phyloP scores from a whole-genome alignment of 2,329 filamentous ascomycete species.

The Diaporthe sp. region DNA sequence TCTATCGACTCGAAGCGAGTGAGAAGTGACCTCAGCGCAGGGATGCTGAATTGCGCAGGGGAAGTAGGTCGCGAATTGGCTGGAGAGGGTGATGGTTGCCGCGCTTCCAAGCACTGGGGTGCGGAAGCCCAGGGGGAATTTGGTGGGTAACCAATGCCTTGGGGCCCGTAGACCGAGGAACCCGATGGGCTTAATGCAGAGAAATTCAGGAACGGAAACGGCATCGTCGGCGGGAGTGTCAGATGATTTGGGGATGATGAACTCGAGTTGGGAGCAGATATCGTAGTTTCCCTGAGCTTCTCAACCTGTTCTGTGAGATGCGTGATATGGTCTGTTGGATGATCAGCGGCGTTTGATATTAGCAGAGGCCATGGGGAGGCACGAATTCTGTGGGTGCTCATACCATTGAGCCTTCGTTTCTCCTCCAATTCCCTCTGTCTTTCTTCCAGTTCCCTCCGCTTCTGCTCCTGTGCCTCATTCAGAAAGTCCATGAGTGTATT shows the following conservation, averaged over 20 bases:
- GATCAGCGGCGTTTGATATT: neutral
- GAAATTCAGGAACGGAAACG: neutral
- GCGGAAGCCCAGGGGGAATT: neutral
- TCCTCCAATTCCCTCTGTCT: neutral
- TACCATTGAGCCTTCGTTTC: conserved; percentile 1
- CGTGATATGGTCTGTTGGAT: neutral
- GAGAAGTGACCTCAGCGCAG: neutral
- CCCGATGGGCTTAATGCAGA: neutral
- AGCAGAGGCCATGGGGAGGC: neutral
- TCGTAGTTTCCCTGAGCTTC: neutral
- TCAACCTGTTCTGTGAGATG: neutral
- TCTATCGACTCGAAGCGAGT: neutral
- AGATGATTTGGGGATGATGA: neutral
- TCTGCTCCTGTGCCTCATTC: neutral
- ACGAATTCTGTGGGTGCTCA: neutral
- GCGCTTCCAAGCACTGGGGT: neutral
- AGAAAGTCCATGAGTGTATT: neutral
- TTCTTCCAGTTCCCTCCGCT: neutral
- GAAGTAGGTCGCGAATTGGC: neutral
- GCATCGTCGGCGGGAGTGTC: neutral
- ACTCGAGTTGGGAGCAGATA: neutral
- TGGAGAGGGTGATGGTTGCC: neutral
- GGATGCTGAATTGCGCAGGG: neutral
- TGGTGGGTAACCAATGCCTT: neutral
- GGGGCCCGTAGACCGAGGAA: neutral